Base-by-base conservation (phyloP, 768 basidiomycete species). In the Hypholoma fasciculare region DNA sequence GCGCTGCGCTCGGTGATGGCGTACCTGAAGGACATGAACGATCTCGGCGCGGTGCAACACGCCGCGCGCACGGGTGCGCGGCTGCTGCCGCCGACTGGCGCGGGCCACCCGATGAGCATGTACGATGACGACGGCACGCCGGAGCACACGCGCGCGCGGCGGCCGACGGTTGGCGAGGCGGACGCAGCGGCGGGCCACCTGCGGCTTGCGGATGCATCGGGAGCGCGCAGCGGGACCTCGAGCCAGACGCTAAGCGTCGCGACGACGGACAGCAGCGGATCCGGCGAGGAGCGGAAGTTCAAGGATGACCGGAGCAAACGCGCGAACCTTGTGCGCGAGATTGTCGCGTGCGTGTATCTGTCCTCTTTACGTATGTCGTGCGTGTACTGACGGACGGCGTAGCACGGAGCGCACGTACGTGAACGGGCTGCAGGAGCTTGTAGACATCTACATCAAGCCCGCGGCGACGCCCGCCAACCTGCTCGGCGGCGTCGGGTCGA, bases 331-430 rank as follows among this genome's bases (percentile, higher is more conserved):
- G 80, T 98, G 59, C 84, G 87, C 49, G 97, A 99, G 77, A 97
- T 99, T 62, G 83, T 98, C 49, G 82, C 89, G 94, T 95, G 73
- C 61, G 92, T 82, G 9, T 43, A 34, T 7, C 14, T 36, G 6
- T 43, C 19, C 48, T 8, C 46, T 19, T 54, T 56, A 5, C 14
- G 20, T 52, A 54, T 59, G 66, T 16, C 57, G 52, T 67, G 27
- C 68, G 61, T 63, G 56, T 52, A 34, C 55, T 43, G 30, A 59
- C 6, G n/a, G 34, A 57, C 16, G 47, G n/a, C 62, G 37, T 67
- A 94, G 93, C 65, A 98, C 96, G 44, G 97, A 99, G 73, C 82
- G 90, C 60, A 94, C 95, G 1, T 99, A 99, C 72, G 92, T 96
- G 59, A 89, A 89, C 62, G 91, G 94, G n/a, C 75, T 99, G 34